A percentile compares a stretch with the other conserved stretches of the same genome.
Conservation (phyloP, 148 eudicot genomes). For the Pouteria glomerata region DNA sequence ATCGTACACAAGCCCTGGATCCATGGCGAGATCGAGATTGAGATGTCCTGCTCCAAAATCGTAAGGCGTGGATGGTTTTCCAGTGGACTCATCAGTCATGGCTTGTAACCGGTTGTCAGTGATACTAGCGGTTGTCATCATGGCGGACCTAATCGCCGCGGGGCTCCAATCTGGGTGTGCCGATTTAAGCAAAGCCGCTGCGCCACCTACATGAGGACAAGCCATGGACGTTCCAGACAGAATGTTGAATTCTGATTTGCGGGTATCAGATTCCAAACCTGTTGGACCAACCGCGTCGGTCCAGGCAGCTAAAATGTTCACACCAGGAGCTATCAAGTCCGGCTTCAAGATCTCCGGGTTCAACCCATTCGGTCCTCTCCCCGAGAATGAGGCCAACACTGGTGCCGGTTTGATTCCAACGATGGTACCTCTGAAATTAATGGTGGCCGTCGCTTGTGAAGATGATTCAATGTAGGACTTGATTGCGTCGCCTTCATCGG, state of each 20-base stretch:
- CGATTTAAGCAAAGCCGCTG: constrained; percentile 86
- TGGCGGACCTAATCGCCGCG: constrained; percentile 75
- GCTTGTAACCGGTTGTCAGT: constrained; percentile 42
- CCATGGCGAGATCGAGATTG: constrained; percentile 74
- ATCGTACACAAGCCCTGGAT: constrained; percentile 90
- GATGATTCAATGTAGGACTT: constrained; percentile 46
- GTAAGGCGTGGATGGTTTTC: constrained; percentile 61
- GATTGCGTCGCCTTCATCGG: constrained; percentile 59
- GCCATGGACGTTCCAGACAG: constrained; percentile 95
- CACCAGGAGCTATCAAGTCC: constrained; percentile 91
- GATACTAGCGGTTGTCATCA: constrained; percentile 86
- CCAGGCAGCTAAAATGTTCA: constrained; percentile 88
- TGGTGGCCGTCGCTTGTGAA: constrained; percentile 39
- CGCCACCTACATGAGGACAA: constrained; percentile 87
- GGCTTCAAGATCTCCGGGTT: constrained; percentile 94
- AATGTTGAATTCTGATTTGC: constrained; percentile 77
- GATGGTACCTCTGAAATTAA: constrained; percentile 61
- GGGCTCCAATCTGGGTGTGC: constrained; percentile 93
- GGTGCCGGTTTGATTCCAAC: constrained; percentile 87
- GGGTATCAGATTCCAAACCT: constrained; percentile 58
- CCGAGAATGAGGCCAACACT: constrained; percentile 82
- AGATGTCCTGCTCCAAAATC: constrained; percentile 84
- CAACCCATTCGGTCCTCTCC: constrained; percentile 80
- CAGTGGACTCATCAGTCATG: constrained; percentile 66
- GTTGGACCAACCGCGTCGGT: constrained; percentile 83